Conservation (phyloP, 1,284 basidiomycete genomes). For the Pseudozyma hubeiensis region DNA sequence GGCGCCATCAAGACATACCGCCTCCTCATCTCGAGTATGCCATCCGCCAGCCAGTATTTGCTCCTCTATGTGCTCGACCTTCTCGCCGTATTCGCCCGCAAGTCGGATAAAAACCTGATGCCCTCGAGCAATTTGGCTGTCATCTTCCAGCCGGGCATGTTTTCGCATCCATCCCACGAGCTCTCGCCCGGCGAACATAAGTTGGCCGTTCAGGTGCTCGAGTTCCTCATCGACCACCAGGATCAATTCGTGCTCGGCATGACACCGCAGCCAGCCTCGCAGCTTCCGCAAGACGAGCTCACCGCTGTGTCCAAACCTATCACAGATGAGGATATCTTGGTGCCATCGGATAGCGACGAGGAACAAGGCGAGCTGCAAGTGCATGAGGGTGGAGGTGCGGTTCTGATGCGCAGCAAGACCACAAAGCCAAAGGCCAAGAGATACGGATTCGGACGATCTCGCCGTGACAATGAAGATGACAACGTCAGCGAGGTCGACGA, state of each 20-base stretch:
- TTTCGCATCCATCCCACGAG: conserved; percentile 83
- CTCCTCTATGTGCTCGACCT: conserved; percentile 95
- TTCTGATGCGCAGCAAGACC: conserved; percentile 49
- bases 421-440: conserved; percentile 36
- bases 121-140: conserved; percentile 78
- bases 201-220: conserved; percentile 87
- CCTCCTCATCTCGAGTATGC: conserved; percentile 83
- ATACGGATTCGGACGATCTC: conserved; percentile 20
- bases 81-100: conserved; percentile 90
- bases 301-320: conserved; percentile 56
- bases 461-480: conserved; percentile 17
- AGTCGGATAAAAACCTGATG: conserved; percentile 93
- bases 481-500: conserved; percentile 28
- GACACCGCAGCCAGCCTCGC: conserved; percentile 56
- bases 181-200: conserved; percentile 76
- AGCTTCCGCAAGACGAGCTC: conserved; percentile 55
- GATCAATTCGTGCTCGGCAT: conserved; percentile 66
- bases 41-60: conserved; percentile 89
- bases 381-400: conserved; percentile 66
- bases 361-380: conserved; percentile 63
- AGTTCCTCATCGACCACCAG: conserved; percentile 83
- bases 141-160: conserved; percentile 70
- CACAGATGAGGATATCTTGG: conserved; percentile 37
- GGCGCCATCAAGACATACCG: conserved; percentile 74
- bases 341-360: conserved; percentile 67